phyloP scores from a whole-genome alignment of 2,329 filamentous ascomycete species.

The Aaosphaeria pasadenensis region DNA sequence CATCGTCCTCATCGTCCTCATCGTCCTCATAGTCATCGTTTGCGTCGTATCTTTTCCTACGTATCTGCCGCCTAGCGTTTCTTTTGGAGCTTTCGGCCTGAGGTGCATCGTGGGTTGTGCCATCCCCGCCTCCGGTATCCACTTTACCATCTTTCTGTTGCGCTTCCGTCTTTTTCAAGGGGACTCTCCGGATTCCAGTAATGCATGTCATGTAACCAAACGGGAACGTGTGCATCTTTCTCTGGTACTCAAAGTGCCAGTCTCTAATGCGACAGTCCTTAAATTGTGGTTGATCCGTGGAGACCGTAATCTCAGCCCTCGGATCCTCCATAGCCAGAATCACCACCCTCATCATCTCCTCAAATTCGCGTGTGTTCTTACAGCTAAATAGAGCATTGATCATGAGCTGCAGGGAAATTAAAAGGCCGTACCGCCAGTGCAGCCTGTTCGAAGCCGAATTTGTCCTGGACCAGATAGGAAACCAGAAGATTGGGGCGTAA shows the following conservation, averaged over 20 bases:
- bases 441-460: not conserved
- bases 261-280: slow-evolving; percentile 15
- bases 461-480: slow-evolving; percentile 12
- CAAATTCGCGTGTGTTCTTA: slow-evolving; percentile 63
- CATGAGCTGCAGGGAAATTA: slow-evolving; percentile 63
- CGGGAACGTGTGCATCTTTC: slow-evolving; percentile 47
- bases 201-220: slow-evolving; percentile 48
- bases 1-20: not conserved
- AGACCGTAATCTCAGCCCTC: not conserved
- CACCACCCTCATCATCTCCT: slow-evolving; percentile 59
- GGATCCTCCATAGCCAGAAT: slow-evolving; percentile 37
- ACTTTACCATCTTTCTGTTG: not conserved
- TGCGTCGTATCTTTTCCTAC: not conserved
- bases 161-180: not conserved
- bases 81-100: not conserved
- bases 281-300: not conserved
- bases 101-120: not conserved
- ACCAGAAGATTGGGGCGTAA: slow-evolving; percentile 49
- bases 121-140: not conserved
- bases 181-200: slow-evolving; percentile 23
- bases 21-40: not conserved
- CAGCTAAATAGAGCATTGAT: slow-evolving; percentile 69
- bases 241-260: slow-evolving; percentile 43
- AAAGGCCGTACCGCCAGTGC: slow-evolving; percentile 19
- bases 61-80: not conserved